Base-by-base conservation (phyloP, 345 rosid genomes). In the Populus ilicifolia region DNA sequence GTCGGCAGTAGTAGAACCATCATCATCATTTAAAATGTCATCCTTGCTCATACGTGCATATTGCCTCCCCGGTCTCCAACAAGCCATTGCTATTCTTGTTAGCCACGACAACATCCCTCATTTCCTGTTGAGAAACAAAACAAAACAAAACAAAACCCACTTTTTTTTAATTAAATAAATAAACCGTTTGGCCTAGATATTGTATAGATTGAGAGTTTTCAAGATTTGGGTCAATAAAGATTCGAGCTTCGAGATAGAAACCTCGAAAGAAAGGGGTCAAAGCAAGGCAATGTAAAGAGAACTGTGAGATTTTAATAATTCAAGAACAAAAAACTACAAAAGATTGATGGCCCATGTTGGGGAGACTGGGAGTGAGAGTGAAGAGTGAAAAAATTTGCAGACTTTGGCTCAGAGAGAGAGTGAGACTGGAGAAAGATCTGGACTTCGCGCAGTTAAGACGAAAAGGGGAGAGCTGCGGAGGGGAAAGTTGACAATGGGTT, bases 91-190 rank as follows among this genome's bases (percentile, higher is more conserved):
- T 69, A 87, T 84, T 82, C 89, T 92, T 86, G 74, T 84, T 75
- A 95, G 44, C 96, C 96, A 92, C 78, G 94, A 89, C 78, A 86
- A 82, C 99, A 95, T 93, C 93, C 97, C 96, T 89, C 99, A 95
- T 95, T 93, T 90, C 93, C 89, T 73, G 80, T 46, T 27, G 23
- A 48, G 70, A 52, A 52, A 33, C 48, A 41, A 41, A 41, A 30
- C 30, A 33, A 75, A 41, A 30, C 30, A 33, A 75, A 25, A 67
- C 41, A 52, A 52, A 30, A 67, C 35, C 70, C 12, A 59, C 69
- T 29, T 14, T 8, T 8, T 33, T 65, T 65, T 2, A 29, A 65
- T 64, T 64, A 75, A 25, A 20, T 2, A 23, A 70, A 70, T 43
- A n/a, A 30, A 4, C 2, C 11, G n/a, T 66, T 67, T 52, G 50